Evolutionary conservation across 2,329 filamentous ascomycete genomes (phyloP).

Genomic region (Claviceps arundinis): DNA sequence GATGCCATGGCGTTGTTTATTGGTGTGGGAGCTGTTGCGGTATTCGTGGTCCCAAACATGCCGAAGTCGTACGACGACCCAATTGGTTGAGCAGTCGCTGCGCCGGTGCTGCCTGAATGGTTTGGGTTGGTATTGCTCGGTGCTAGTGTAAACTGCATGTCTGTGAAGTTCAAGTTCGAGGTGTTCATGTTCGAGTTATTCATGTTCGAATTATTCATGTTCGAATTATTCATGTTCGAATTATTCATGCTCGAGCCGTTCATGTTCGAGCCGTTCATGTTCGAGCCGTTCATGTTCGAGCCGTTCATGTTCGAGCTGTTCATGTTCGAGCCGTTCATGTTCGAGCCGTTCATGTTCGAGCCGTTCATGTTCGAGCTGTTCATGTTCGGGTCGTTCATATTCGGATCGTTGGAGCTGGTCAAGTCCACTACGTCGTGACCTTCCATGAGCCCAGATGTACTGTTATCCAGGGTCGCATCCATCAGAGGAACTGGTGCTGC

Average conservation of each 20-base stretch:
- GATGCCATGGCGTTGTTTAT: conserved; percentile 18
- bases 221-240: no score
- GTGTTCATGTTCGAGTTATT: background rate
- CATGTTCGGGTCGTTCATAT: no score
- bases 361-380: no score
- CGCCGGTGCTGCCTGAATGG: conserved; percentile 8
- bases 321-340: no score
- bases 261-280: no score
- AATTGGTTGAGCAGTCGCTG: conserved; percentile 9
- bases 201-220: no score
- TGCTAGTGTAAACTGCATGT: conserved; percentile 43
- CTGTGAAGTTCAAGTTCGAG: conserved; percentile 37
- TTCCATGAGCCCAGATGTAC: conserved; percentile 10
- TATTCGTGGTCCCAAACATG: conserved; percentile 25
- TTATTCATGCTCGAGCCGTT: no score
- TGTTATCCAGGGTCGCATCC: conserved; percentile 13
- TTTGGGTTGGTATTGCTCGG: conserved; percentile 22
- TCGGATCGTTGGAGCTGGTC: conserved; percentile 11
- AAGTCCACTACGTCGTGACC: conserved; percentile 8
- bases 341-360: no score
- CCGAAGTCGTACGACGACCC: conserved; percentile 33
- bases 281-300: no score
- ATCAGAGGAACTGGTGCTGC: conserved; percentile 17
- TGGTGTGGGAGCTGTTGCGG: conserved; percentile 15
- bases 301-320: no score